Conservation (phyloP, 768 basidiomycete genomes). For the Termitomyces sp. region DNA sequence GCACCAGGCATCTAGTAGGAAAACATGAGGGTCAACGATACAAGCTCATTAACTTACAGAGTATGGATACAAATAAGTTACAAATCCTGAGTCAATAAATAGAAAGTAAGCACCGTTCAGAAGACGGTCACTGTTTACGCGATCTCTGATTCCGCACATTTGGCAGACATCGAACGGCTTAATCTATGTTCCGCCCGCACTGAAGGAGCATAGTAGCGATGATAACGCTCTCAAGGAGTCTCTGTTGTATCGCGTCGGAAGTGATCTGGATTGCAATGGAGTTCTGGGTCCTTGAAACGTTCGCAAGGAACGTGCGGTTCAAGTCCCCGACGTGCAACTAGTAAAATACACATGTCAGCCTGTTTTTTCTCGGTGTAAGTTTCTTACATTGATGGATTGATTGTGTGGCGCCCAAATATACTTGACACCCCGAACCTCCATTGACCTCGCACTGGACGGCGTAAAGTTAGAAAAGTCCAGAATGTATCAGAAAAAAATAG, state of each 20-base stretch:
- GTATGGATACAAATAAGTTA: background rate
- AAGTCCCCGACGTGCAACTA: slow-evolving; percentile 42
- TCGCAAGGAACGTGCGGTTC: slow-evolving; percentile 36
- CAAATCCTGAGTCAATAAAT: background rate
- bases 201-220: slow-evolving; percentile 51
- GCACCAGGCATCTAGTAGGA: background rate
- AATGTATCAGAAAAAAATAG: background rate
- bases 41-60: background rate
- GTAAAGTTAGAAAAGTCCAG: background rate
- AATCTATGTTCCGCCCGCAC: slow-evolving; percentile 62
- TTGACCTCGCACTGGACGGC: slow-evolving; percentile 34
- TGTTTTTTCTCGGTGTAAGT: background rate
- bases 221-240: slow-evolving; percentile 46
- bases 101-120: background rate
- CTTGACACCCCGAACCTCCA: slow-evolving; percentile 42
- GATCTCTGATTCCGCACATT: background rate
- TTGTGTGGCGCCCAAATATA: slow-evolving; percentile 56
- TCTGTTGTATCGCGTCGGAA: slow-evolving; percentile 45
- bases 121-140: too few relatives aligned
- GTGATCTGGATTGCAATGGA: slow-evolving; percentile 50
- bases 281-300: slow-evolving; percentile 40
- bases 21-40: background rate
- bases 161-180: background rate
- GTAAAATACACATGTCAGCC: background rate
- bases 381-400: slow-evolving; percentile 46